A percentile compares a stretch with the other conserved stretches of the same genome.
Conservation (phyloP, 352 stramenopile genomes). For the Globisporangium spiculum region DNA sequence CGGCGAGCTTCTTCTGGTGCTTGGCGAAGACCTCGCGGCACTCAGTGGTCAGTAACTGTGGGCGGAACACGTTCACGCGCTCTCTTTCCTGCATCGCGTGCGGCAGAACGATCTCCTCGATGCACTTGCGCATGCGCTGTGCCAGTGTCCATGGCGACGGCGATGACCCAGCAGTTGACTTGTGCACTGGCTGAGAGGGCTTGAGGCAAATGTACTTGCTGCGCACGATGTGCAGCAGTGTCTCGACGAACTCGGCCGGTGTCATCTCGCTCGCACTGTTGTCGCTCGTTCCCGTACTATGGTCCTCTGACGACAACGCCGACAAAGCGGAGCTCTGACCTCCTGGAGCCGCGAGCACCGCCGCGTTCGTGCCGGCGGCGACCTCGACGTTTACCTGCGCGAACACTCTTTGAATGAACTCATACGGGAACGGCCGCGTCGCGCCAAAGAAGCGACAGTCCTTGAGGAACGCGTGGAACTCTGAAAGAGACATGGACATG, state of each 20-base stretch:
- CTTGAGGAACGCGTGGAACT: slow-evolving; percentile 69
- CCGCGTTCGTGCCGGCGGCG: slow-evolving; percentile 23
- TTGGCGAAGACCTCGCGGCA: slow-evolving; percentile 54
- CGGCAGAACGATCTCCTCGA: slow-evolving; percentile 53
- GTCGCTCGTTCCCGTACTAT: not conserved
- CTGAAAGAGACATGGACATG: slow-evolving; percentile 56
- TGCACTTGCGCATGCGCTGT: slow-evolving; percentile 40
- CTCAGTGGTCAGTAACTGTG: slow-evolving; percentile 38
- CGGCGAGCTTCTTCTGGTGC: slow-evolving; percentile 41
- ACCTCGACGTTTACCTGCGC: slow-evolving; percentile 50
- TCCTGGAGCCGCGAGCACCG: slow-evolving; percentile 16
- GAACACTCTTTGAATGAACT: slow-evolving; percentile 50
- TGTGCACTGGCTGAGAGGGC: not conserved
- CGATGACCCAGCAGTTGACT: not conserved
- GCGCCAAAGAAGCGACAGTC: slow-evolving; percentile 63
- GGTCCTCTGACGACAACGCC: not conserved
- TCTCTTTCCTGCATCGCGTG: slow-evolving; percentile 54
- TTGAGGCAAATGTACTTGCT: slow-evolving; percentile 37
- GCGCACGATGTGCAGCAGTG: slow-evolving; percentile 46
- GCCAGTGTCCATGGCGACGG: slow-evolving; percentile 20
- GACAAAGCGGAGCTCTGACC: not conserved
- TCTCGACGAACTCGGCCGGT: slow-evolving; percentile 63
- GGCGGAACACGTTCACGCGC: slow-evolving; percentile 47
- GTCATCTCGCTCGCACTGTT: slow-evolving; percentile 49
- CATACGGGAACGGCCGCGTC: slow-evolving; percentile 49